phyloP scores from a whole-genome alignment of 2,329 filamentous ascomycete genomes.

The Alternaria ventricosa region DNA sequence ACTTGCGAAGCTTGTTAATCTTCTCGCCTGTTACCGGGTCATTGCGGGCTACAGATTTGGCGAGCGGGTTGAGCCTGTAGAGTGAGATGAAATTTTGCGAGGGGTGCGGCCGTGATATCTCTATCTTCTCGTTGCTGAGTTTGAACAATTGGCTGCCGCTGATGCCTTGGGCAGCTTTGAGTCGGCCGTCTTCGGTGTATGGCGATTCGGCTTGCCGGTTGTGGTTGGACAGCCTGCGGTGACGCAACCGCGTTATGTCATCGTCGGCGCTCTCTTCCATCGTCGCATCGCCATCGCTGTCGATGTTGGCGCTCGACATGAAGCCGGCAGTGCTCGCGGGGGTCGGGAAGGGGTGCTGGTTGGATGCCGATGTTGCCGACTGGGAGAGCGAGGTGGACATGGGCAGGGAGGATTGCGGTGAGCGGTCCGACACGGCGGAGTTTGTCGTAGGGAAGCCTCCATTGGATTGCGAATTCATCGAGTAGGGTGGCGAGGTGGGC shows the following conservation, averaged over 20 bases:
- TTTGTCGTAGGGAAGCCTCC: constrained; percentile 40
- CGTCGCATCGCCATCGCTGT: constrained; percentile 53
- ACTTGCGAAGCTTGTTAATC: constrained; percentile 66
- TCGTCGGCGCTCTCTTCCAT: constrained; percentile 49
- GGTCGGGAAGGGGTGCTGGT: constrained; percentile 45
- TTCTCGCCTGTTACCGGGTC: constrained; percentile 70
- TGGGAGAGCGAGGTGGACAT: constrained; percentile 46
- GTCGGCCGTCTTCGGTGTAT: constrained; percentile 33
- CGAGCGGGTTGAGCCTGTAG: constrained; percentile 63
- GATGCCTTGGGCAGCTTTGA: constrained; percentile 40
- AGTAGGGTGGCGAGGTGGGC: constrained; percentile 57
- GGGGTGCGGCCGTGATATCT: constrained; percentile 61
- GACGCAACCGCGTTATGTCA: constrained; percentile 34
- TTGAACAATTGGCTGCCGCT: constrained; percentile 44
- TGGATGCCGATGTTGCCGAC: constrained; percentile 38
- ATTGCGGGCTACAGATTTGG: constrained; percentile 64
- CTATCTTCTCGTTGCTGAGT: constrained; percentile 43
- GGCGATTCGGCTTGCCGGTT: constrained; percentile 50
- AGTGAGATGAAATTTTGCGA: constrained; percentile 65
- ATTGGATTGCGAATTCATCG: constrained; percentile 54
- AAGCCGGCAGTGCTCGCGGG: constrained; percentile 48
- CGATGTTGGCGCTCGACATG: constrained; percentile 39
- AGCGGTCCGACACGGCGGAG: constrained; percentile 40
- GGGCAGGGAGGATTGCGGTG: constrained; percentile 53
- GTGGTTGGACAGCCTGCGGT: constrained; percentile 55